A percentile compares a stretch with the other conserved stretches of the same genome.
Evolutionary conservation across 2,329 filamentous ascomycete species (phyloP).

Genomic region (Alternaria tenuissima): DNA sequence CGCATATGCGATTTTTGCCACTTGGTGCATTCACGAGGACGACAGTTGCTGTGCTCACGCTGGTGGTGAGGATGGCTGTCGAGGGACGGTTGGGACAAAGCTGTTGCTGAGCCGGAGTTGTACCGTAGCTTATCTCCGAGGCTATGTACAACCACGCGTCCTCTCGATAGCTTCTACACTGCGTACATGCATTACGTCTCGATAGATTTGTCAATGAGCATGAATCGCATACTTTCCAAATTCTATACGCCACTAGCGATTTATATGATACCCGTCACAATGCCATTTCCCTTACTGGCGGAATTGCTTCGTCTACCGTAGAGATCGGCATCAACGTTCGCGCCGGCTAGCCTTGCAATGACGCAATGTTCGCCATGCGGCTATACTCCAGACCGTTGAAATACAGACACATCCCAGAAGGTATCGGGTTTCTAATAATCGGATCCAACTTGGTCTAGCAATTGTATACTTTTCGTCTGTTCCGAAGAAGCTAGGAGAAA

Average conservation of each 20-base stretch:
- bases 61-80: not conserved
- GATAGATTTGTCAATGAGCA: not conserved
- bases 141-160: not conserved
- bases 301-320: slow-evolving; percentile 9
- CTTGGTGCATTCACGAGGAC: not conserved
- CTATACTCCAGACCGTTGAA: not conserved
- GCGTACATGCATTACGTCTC: not conserved
- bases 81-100: not conserved
- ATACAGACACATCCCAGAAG: not conserved
- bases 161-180: not conserved
- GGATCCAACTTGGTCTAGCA: not conserved
- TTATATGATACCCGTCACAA: not conserved
- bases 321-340: slow-evolving; percentile 1
- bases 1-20: not conserved
- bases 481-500: not conserved
- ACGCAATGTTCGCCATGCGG: not conserved
- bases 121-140: not conserved
- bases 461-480: not conserved
- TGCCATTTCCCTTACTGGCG: not conserved
- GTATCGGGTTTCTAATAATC: not conserved
- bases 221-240: not conserved
- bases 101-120: not conserved
- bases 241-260: not conserved
- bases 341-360: not conserved
- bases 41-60: not conserved